Evolutionary conservation across 768 basidiomycete genomes (phyloP).

Genomic region (Suillus fuscotomentosus): DNA sequence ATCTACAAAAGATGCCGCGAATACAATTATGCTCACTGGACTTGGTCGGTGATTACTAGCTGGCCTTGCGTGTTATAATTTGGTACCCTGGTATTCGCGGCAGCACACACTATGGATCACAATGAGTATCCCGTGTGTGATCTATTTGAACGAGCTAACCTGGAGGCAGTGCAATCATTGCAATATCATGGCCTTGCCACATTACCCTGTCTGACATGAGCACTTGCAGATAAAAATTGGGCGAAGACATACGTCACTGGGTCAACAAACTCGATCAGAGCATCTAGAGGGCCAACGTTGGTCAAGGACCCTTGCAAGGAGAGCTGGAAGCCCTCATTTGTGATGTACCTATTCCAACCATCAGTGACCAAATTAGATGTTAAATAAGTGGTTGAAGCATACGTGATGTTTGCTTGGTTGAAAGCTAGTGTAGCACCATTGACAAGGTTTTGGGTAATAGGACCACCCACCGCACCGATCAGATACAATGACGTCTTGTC

Average conservation of each 20-base stretch:
- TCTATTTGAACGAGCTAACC: constrained; percentile 31
- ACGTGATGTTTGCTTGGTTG: constrained; percentile 58
- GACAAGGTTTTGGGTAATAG: constrained; percentile 64
- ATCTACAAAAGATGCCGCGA: not conserved
- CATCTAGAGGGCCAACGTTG: constrained; percentile 67
- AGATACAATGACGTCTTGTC: constrained; percentile 64
- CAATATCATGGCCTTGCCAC: constrained; percentile 65
- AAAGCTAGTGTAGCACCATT: constrained; percentile 54
- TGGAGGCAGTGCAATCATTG: constrained; percentile 58
- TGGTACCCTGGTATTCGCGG: constrained; percentile 66
- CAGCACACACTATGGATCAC: constrained; percentile 52
- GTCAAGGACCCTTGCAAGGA: constrained; percentile 58
- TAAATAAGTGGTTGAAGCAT: constrained; percentile 9
- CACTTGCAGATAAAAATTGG: not conserved
- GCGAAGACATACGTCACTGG: constrained; percentile 50
- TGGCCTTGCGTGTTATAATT: constrained; percentile 52
- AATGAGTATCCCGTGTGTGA: not conserved
- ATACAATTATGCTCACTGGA: constrained; percentile 35
- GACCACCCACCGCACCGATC: constrained; percentile 69
- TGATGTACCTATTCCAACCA: constrained; percentile 50
- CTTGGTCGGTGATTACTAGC: constrained; percentile 54
- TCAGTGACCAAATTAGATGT: constrained; percentile 38
- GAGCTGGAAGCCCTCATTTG: constrained; percentile 63
- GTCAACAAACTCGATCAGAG: constrained; percentile 61
- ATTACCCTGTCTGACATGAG: constrained; percentile 40